Conservation (phyloP, 305 asterid genomes). For the Fraxinus nigra region DNA sequence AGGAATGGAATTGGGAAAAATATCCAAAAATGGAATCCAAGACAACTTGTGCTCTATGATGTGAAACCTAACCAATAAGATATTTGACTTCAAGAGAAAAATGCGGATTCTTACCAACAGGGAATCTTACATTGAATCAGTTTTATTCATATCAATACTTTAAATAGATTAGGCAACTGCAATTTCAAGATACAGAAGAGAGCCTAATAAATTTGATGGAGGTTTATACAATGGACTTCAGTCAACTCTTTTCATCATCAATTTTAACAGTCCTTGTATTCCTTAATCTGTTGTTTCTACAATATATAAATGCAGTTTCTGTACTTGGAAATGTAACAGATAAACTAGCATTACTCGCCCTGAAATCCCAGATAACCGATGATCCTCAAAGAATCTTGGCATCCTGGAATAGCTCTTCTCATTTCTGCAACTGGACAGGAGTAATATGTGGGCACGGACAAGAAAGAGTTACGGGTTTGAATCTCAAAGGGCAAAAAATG, state of each 20-base stretch:
- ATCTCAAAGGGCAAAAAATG: constrained; percentile 24
- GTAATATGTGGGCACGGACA: constrained; percentile 26
- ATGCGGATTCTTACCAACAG: background rate
- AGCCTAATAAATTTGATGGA: background rate
- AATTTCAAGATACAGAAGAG: background rate
- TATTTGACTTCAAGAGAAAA: background rate
- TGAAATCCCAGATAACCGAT: constrained; percentile 35
- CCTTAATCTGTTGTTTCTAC: constrained; percentile 2
- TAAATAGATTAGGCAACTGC: background rate
- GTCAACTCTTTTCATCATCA: background rate
- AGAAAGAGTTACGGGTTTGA: constrained; percentile 28
- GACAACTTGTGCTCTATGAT: background rate
- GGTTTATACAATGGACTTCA: background rate
- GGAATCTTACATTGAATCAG: background rate
- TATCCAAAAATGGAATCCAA: background rate
- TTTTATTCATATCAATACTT: background rate
- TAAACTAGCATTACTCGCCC: constrained; percentile 29
- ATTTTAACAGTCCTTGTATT: background rate
- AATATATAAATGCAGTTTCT: constrained; percentile 5
- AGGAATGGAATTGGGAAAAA: background rate
- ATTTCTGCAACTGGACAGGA: constrained; percentile 44
- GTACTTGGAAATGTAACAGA: constrained; percentile 28
- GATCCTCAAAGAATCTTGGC: constrained; percentile 31
- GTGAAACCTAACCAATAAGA: background rate
- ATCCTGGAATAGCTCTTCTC: constrained; percentile 28